Evolutionary conservation across 352 stramenopile genomes (phyloP).

Genomic region (Aphanomyces stellatus): DNA sequence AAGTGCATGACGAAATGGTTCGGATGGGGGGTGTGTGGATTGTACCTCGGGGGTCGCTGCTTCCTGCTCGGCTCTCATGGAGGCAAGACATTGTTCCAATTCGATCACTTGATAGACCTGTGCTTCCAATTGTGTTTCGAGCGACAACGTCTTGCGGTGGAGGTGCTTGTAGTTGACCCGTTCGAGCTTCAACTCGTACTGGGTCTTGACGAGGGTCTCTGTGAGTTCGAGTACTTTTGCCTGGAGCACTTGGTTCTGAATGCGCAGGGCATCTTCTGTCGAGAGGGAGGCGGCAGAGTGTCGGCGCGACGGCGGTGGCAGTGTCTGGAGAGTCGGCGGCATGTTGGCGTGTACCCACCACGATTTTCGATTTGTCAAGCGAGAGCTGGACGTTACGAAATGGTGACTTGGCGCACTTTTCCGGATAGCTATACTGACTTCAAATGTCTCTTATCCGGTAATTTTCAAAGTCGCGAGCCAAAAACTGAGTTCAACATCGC

Average conservation of each 20-base stretch:
- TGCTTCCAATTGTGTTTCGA: neutral
- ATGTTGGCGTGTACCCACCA: neutral
- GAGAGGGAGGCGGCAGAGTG: neutral
- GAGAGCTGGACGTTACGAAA: no score
- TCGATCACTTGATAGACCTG: conserved; percentile 3
- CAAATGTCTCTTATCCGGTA: no score
- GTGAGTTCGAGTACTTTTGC: conserved; percentile 14
- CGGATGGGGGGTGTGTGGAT: neutral
- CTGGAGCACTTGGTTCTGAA: conserved; percentile 18
- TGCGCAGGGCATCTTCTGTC: neutral
- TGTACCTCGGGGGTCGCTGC: neutral
- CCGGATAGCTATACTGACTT: no score
- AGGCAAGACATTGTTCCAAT: neutral
- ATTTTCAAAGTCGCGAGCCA: no score
- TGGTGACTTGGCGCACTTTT: no score
- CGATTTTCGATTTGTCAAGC: no score
- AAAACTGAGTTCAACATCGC: no score
- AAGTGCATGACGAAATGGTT: neutral
- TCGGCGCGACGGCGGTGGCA: neutral
- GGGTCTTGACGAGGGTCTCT: neutral
- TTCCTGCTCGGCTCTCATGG: neutral
- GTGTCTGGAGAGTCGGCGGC: neutral
- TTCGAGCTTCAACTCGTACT: conserved; percentile 15
- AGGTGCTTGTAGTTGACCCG: conserved; percentile 11
- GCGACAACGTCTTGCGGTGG: neutral